Base-by-base conservation (phyloP, 1,139 yeast species). In the Trichomonascaceae sp. region DNA sequence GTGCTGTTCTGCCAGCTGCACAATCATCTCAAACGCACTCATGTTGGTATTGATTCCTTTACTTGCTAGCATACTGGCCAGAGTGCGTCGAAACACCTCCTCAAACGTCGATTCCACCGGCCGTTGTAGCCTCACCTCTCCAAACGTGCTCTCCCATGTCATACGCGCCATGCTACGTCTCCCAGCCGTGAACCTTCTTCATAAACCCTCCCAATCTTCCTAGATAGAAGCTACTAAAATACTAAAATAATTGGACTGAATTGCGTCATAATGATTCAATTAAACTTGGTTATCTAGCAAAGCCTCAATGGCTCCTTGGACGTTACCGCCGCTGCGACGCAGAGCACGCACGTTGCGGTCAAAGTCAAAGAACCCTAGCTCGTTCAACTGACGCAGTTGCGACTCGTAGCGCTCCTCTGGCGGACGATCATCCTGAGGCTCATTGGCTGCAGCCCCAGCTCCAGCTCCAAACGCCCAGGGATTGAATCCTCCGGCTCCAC, bases 261-360 rank as follows among this genome's bases (percentile, higher is more conserved):
- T n/a, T n/a, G n/a, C n/a, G n/a, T n/a, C n/a, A n/a, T n/a, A n/a
- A n/a, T n/a, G n/a, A n/a, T n/a, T n/a, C n/a, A n/a, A n/a, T n/a
- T 50, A 59, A 26, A 59, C 57, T 27, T 52, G 57, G 16, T 77
- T 79, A 43, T 68, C 77, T 40, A 89, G 69, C 48, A 89, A 65
- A 40, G 84, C 81, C 57, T 87, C 96, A 37, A 89, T 69, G 11
- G 98, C 98, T 28, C 97, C 97, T 59, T 89, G 95, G 14, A 89
- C 97, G 46, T 87, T 81, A 9, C 98, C 98, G 17, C 97, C 97
- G 37, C 92, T 74, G 60, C 97, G 74, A 63, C 96, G 74, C 50
- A 89, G 67, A 1, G 97, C 97, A 17, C 76, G 76, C 14, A 89
- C 85, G 51, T 89, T 89, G 47, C 82, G 69, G 46, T 89, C 97